phyloP scores from a whole-genome alignment of 352 stramenopile species.

The Globisporangium echinulatum region DNA sequence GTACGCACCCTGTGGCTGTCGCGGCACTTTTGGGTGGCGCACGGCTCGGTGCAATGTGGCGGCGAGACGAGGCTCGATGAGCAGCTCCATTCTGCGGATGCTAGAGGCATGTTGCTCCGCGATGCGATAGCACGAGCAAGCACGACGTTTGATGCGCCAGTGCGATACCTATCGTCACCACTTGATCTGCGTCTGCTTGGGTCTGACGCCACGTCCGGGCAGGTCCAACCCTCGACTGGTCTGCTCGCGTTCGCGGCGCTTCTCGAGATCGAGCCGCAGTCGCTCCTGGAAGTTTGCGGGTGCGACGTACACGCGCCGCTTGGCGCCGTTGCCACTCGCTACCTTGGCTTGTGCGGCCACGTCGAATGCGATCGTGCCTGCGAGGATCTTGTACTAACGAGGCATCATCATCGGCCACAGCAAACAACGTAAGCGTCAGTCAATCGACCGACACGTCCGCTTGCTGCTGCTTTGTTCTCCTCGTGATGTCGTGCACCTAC shows the following conservation, averaged over 20 bases:
- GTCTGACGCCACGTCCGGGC: neutral
- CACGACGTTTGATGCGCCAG: neutral
- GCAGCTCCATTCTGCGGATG: no score
- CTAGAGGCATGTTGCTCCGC: no score
- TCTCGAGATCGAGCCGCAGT: conserved; percentile 33
- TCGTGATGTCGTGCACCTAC: neutral
- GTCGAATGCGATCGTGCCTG: neutral
- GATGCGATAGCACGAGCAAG: no score
- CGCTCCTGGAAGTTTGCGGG: conserved; percentile 35
- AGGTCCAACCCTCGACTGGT: neutral
- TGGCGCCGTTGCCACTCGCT: neutral
- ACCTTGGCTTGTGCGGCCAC: neutral
- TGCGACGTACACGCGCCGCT: conserved; percentile 2
- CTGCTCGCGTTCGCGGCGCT: conserved; percentile 25
- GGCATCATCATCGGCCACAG: neutral
- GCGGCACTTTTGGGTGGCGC: no score
- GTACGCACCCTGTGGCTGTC: no score
- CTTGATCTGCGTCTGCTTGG: conserved; percentile 1
- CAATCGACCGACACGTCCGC: no score
- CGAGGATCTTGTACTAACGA: conserved; percentile 3
- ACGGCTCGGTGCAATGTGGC: no score
- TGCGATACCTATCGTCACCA: neutral
- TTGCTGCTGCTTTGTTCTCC: neutral
- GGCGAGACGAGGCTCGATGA: no score
- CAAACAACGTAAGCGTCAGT: neutral